phyloP scores from a whole-genome alignment of 768 basidiomycete species.

The Hortiboletus campestris region DNA sequence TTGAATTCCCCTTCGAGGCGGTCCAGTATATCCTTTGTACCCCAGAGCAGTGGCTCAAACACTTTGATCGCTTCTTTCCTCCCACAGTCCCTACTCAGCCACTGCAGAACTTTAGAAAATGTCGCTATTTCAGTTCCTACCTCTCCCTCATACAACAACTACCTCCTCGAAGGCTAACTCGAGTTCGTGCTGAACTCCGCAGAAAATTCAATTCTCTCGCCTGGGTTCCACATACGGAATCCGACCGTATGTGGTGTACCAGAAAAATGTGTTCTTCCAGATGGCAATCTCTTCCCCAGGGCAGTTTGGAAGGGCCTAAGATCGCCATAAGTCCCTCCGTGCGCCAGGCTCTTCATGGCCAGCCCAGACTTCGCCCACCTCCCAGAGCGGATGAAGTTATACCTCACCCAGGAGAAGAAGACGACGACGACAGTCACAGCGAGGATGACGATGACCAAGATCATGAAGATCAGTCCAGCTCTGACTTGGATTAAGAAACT shows the following conservation, averaged over 20 bases:
- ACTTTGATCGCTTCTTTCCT: not conserved
- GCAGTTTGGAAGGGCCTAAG: not conserved
- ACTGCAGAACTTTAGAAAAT: not conserved
- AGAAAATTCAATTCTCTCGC: not conserved
- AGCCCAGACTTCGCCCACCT: too few relatives aligned
- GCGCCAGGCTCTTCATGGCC: too few relatives aligned
- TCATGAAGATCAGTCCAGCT: too few relatives aligned
- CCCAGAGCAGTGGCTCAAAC: not conserved
- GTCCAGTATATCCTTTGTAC: not conserved
- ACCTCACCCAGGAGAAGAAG: too few relatives aligned
- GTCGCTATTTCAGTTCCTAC: not conserved
- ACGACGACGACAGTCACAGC: too few relatives aligned
- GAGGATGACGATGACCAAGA: too few relatives aligned
- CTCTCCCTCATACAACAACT: not conserved
- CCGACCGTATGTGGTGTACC: slow-evolving; percentile 1
- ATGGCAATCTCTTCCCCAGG: not conserved
- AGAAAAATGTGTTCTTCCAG: not conserved
- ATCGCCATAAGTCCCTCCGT: not conserved
- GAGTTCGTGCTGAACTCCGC: not conserved
- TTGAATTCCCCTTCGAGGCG: not conserved
- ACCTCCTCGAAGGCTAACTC: too few relatives aligned
- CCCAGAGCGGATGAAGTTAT: too few relatives aligned
- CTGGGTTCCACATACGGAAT: not conserved
- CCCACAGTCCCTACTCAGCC: not conserved
- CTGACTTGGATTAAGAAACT: too few relatives aligned